phyloP scores from a whole-genome alignment of 2,329 filamentous ascomycete species.

The Nemania sp. region DNA sequence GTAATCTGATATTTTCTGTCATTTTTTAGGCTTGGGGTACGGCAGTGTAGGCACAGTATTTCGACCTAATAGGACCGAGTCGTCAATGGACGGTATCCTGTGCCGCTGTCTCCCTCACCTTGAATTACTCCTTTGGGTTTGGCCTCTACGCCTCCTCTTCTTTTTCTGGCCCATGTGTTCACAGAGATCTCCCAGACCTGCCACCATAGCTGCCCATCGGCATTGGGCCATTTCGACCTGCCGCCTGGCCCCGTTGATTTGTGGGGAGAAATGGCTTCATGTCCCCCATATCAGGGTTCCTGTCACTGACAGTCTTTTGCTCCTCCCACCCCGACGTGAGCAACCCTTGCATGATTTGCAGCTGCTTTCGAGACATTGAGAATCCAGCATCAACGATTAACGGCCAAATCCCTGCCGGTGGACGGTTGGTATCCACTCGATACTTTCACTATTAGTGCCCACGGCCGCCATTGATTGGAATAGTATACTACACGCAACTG shows the following conservation, averaged over 20 bases:
- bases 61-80: conserved; percentile 30
- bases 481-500: conserved; percentile 45
- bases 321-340: conserved; percentile 39
- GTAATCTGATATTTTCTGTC: conserved; percentile 29
- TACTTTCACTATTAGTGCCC: conserved; percentile 31
- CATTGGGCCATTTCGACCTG: conserved; percentile 39
- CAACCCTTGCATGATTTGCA: conserved; percentile 52
- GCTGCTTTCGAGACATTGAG: conserved; percentile 47
- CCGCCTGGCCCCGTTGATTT: conserved; percentile 41
- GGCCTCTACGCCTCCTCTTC: conserved; percentile 38
- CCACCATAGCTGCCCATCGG: conserved; percentile 30
- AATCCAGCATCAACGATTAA: conserved; percentile 46
- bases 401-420: conserved; percentile 49
- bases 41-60: conserved; percentile 1
- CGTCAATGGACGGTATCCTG: conserved; percentile 43
- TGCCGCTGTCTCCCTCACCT: conserved; percentile 45
- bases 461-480: conserved; percentile 36
- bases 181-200: conserved; percentile 24
- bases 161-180: conserved; percentile 40
- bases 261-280: conserved; percentile 41
- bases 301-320: conserved; percentile 36
- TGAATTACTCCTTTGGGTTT: conserved; percentile 46
- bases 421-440: conserved; percentile 40
- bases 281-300: conserved; percentile 33
- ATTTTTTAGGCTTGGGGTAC: conserved; percentile 13